Evolutionary conservation across 139 green algal species (phyloP).

Genomic region (Auxenochlorella pyrenoidosa): DNA sequence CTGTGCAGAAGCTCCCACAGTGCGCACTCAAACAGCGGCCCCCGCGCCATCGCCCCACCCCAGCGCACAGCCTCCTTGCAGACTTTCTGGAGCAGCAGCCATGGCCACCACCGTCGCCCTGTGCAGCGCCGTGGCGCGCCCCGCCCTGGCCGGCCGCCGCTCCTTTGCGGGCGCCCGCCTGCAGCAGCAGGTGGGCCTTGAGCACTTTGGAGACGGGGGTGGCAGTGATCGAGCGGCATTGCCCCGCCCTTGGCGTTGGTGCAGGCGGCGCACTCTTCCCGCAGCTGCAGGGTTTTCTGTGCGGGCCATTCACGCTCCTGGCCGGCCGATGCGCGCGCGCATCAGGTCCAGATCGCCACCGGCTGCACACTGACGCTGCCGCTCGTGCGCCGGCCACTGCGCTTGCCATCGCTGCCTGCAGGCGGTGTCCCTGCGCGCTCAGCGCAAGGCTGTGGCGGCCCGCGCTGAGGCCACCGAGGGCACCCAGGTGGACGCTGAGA

Average conservation of each 20-base stretch:
- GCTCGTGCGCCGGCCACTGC: too few relatives aligned
- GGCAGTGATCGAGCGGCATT: background rate
- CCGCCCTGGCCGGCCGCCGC: slow-evolving; percentile 9
- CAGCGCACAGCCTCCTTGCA: too few relatives aligned
- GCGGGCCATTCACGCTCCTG: too few relatives aligned
- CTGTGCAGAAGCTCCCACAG: too few relatives aligned
- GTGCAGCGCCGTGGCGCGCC: slow-evolving; percentile 10
- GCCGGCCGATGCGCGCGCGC: too few relatives aligned
- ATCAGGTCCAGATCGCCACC: too few relatives aligned
- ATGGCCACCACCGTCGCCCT: slow-evolving; percentile 8
- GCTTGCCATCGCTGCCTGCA: background rate
- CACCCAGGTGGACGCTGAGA: slow-evolving; percentile 63
- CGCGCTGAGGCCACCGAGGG: slow-evolving; percentile 32
- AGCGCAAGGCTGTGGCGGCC: slow-evolving; percentile 9
- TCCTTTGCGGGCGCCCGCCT: slow-evolving; percentile 9
- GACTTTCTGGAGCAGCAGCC: background rate
- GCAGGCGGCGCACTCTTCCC: too few relatives aligned
- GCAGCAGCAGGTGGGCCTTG: slow-evolving; percentile 17
- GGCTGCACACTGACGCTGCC: too few relatives aligned
- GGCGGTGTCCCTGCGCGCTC: slow-evolving; percentile 4
- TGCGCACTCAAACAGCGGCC: too few relatives aligned
- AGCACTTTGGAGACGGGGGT: background rate
- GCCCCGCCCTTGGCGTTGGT: too few relatives aligned
- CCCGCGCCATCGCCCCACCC: too few relatives aligned
- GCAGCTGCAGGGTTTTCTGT: too few relatives aligned